These are phyloP conservation scores for Mortierella sp. DNA, from an alignment of 371 early-diverging fungal species.

Conservation along the genomic window DNA sequence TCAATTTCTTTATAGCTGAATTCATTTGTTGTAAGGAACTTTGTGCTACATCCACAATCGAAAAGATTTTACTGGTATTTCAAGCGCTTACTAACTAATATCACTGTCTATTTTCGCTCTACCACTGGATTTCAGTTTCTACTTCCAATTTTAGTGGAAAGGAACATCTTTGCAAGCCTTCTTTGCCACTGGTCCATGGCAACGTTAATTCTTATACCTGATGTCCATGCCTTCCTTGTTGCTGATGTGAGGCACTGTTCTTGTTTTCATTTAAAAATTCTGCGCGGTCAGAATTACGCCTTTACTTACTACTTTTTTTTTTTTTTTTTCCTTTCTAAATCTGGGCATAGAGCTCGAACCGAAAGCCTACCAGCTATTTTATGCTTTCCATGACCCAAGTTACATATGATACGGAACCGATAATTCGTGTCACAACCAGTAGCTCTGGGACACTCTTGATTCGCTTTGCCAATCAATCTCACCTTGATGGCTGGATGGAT, in stretches of 20 bases:
- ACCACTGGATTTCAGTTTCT: too few relatives aligned
- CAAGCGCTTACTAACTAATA: too few relatives aligned
- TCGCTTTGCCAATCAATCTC: constrained; percentile 16
- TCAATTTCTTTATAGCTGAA: too few relatives aligned
- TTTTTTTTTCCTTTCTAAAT: background rate
- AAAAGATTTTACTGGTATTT: too few relatives aligned
- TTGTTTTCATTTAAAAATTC: background rate
- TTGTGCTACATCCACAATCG: too few relatives aligned
- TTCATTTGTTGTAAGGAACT: too few relatives aligned
- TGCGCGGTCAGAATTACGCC: background rate
- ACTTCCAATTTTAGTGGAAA: constrained; percentile 18
- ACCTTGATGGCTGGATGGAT: constrained; percentile 23
- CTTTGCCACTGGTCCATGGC: constrained; percentile 40
- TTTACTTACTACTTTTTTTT: background rate
- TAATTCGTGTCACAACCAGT: constrained; percentile 11
- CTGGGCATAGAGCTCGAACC: constrained; percentile 17
- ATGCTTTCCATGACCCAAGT: constrained; percentile 15
- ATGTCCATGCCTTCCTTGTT: constrained; percentile 35
- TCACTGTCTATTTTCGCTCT: too few relatives aligned
- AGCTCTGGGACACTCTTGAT: constrained; percentile 12
- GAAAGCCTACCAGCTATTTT: constrained; percentile 18
- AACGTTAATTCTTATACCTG: constrained; percentile 33
- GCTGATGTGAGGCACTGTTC: constrained; percentile 24
- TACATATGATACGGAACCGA: background rate
- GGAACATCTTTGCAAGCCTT: constrained; percentile 3